Conservation (phyloP, 345 rosid species). For the Sisymbrium irio region DNA sequence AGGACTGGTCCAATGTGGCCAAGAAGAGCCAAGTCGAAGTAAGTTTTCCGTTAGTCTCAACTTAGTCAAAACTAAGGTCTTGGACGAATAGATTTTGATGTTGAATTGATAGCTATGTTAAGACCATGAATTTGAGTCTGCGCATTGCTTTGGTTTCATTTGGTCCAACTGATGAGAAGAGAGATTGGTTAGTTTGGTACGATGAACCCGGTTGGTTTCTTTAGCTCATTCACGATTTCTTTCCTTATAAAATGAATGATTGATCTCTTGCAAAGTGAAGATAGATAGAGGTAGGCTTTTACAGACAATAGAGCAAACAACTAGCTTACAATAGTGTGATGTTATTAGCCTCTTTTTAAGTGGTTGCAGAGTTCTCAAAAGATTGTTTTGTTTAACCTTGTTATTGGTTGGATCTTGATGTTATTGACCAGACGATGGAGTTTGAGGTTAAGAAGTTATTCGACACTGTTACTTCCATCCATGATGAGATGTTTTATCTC, state of each 20-base stretch:
- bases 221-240: not conserved
- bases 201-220: not conserved
- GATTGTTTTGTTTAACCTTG: constrained; percentile 2
- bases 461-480: constrained; percentile 67
- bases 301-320: not conserved
- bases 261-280: constrained; percentile 1
- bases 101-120: constrained; percentile 2
- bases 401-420: constrained; percentile 13
- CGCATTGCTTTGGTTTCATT: not conserved
- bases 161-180: not conserved
- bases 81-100: not conserved
- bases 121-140: not conserved
- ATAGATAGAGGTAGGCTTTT: not conserved
- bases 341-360: not conserved
- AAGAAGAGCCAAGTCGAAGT: constrained; percentile 88
- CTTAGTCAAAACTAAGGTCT: constrained; percentile 4
- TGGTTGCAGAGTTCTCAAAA: not conserved
- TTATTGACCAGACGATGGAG: constrained; percentile 63
- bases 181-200: not conserved
- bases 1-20: constrained; percentile 84
- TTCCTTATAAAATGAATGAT: not conserved
- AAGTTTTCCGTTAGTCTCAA: constrained; percentile 32
- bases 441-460: constrained; percentile 70
- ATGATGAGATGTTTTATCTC: constrained; percentile 78
- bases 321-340: not conserved